Conservation (phyloP, 129 eudicot genomes). For the Helianthus tuberosus region DNA sequence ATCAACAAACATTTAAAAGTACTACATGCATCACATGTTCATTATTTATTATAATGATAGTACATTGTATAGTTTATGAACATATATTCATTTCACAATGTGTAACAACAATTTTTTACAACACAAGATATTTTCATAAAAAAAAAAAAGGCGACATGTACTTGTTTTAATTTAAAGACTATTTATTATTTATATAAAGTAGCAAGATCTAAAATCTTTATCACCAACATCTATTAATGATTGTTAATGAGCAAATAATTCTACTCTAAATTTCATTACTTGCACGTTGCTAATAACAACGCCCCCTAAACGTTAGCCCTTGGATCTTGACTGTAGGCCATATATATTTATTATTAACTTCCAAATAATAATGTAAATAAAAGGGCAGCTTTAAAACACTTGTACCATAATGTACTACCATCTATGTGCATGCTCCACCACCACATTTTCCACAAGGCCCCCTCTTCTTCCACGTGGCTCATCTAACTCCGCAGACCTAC, state of each 20-base stretch:
- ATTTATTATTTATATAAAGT: no score
- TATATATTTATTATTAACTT: conserved; percentile 16
- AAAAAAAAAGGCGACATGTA: no score
- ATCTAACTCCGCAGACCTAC: not conserved
- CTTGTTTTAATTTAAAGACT: no score
- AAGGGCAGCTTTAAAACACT: conserved; percentile 3
- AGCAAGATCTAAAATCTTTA: not conserved
- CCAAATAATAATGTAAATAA: conserved; percentile 25
- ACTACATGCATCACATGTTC: no score
- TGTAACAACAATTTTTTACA: no score
- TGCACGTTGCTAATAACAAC: conserved; percentile 29
- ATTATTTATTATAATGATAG: no score
- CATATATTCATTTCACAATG: no score
- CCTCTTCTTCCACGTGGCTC: conserved; percentile 31
- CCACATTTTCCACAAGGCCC: conserved; percentile 23
- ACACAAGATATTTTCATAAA: no score
- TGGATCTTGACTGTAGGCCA: conserved; percentile 25
- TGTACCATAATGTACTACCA: conserved; percentile 36
- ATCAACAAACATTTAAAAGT: no score
- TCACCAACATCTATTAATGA: not conserved
- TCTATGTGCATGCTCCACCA: conserved; percentile 20
- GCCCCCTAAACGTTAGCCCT: conserved; percentile 8
- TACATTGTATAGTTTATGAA: no score
- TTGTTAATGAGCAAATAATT: not conserved
- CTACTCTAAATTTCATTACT: not conserved